Evolutionary conservation across 331 rosid genomes (phyloP).

Genomic region (Cucumis variabilis): DNA sequence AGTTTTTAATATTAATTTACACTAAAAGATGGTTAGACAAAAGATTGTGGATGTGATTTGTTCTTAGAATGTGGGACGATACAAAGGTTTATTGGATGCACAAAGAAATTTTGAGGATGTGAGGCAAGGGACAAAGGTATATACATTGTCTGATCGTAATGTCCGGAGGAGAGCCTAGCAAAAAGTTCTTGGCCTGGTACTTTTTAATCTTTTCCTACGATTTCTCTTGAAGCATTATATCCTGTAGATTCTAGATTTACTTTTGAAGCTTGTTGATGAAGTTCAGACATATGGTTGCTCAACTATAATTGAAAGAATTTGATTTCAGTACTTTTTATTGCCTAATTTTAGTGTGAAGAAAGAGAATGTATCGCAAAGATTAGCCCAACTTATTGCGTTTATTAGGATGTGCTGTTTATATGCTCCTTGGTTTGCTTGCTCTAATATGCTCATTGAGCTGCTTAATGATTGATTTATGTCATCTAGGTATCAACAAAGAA

Average conservation of each 20-base stretch:
- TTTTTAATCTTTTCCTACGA: conserved; percentile 16
- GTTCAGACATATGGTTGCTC: background rate
- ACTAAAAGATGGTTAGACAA: background rate
- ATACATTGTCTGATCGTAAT: conserved; percentile 60
- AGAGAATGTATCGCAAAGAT: background rate
- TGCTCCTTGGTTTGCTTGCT: background rate
- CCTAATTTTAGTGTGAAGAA: background rate
- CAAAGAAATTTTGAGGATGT: conserved; percentile 60
- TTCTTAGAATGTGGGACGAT: conserved; percentile 58
- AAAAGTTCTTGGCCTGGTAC: conserved; percentile 66
- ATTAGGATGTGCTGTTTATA: background rate
- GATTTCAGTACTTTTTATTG: background rate
- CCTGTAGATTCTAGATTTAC: background rate
- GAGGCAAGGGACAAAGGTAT: conserved; percentile 60
- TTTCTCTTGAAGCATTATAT: conserved; percentile 10
- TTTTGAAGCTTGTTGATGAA: conserved; percentile 20
- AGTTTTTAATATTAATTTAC: background rate
- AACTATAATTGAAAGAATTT: background rate
- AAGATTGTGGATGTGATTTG: conserved; percentile 42
- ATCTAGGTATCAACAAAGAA: conserved; percentile 71
- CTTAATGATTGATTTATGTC: conserved; percentile 30
- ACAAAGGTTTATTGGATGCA: conserved; percentile 55
- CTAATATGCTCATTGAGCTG: background rate
- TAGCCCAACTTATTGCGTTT: background rate
- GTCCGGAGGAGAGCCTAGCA: conserved; percentile 66